phyloP scores from a whole-genome alignment of 306 rosid species.

The Cucumis melo region DNA sequence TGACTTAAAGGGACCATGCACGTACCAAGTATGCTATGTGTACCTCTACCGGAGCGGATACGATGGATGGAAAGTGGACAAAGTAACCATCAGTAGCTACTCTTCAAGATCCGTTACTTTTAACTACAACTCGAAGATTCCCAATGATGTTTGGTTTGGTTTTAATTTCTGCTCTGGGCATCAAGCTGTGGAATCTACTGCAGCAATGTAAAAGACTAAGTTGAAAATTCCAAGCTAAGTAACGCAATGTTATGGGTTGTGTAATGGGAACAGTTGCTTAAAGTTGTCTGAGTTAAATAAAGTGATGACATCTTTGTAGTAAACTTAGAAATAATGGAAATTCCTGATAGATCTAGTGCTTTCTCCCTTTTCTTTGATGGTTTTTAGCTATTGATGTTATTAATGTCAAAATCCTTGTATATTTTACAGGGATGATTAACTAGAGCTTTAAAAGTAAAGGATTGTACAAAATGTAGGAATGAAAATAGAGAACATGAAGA shows the following conservation, averaged over 20 bases:
- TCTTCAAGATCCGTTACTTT: constrained; percentile 28
- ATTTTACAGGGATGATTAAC: too few species aligned
- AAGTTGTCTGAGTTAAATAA: not conserved
- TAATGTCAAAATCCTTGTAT: too few species aligned
- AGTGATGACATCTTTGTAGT: not conserved
- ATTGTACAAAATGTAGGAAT: too few species aligned
- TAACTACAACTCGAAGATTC: constrained; percentile 39
- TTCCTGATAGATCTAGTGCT: too few species aligned
- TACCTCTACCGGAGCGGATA: constrained; percentile 57
- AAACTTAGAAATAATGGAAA: too few species aligned
- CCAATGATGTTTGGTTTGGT: constrained; percentile 58
- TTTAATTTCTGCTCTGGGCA: constrained; percentile 35
- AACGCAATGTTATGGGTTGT: not conserved
- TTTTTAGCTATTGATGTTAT: too few species aligned
- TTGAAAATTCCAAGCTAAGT: not conserved
- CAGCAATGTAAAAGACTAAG: constrained; percentile 8
- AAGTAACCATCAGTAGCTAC: constrained; percentile 37
- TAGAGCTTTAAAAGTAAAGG: too few species aligned
- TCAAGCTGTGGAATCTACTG: constrained; percentile 13
- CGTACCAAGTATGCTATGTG: constrained; percentile 44
- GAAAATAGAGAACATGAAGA: too few species aligned
- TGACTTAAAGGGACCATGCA: constrained; percentile 58
- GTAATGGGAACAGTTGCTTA: not conserved
- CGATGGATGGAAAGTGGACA: constrained; percentile 77
- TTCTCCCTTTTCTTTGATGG: too few species aligned